Evolutionary conservation across 2,329 filamentous ascomycete species (phyloP).

Genomic region (Zelopaecilomyces penicillatus): DNA sequence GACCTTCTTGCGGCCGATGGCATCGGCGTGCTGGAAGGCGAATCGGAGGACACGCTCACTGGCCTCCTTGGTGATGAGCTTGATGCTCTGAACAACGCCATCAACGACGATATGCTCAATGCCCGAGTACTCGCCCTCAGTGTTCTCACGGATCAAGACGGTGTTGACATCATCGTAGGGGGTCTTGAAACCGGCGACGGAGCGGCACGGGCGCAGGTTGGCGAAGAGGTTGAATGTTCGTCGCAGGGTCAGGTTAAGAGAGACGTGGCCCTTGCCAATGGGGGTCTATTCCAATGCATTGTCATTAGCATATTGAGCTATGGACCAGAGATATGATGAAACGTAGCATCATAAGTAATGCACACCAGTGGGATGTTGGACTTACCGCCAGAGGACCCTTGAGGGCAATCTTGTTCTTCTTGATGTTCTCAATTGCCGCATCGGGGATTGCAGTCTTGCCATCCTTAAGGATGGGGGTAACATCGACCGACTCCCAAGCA

Average conservation of each 20-base stretch:
- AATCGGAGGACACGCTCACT: constrained; percentile 93
- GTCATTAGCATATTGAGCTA: neutral
- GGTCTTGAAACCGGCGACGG: constrained; percentile 95
- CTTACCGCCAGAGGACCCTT: constrained; percentile 94
- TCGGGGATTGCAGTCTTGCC: constrained; percentile 94
- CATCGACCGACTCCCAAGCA: constrained; percentile 95
- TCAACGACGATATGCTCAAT: constrained; percentile 98
- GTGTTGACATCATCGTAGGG: constrained; percentile 96
- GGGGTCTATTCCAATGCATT: constrained; percentile 57
- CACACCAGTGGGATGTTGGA: constrained; percentile 11
- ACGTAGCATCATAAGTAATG: too few species aligned
- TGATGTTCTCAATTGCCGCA: constrained; percentile 85
- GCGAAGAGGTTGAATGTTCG: constrained; percentile 99
- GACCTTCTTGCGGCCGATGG: constrained; percentile 92
- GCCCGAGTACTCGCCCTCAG: constrained; percentile 98
- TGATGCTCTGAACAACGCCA: constrained; percentile 97
- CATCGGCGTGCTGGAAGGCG: constrained; percentile 95
- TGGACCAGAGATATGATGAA: too few species aligned
- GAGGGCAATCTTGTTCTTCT: constrained; percentile 91
- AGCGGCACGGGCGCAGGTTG: constrained; percentile 96
- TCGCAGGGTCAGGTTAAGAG: constrained; percentile 95
- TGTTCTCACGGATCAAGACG: constrained; percentile 98
- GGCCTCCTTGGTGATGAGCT: constrained; percentile 94
- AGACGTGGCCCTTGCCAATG: constrained; percentile 97
- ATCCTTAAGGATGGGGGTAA: constrained; percentile 86